Evolutionary conservation across 768 basidiomycete species (phyloP), one percentile per base, ranked within the genome.

Genomic region (Phylloporus rhodoxanthus): DNA sequence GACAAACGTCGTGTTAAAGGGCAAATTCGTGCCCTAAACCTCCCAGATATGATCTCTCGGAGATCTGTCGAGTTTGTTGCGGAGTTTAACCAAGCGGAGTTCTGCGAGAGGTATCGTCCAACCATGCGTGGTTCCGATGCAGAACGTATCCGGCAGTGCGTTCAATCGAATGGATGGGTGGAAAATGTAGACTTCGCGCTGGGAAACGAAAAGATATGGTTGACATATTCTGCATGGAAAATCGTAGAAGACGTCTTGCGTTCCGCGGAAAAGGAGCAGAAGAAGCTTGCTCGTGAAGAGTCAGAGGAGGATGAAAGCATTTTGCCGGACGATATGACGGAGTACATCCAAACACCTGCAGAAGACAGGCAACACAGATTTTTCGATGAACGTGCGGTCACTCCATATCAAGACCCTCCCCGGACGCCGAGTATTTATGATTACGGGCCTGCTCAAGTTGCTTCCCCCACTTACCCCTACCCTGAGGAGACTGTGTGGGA

Each of bases 1-100:
- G 82, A 84, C 64, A 81, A 79, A 63, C 77, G 79, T 8, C 70
- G 79, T 21, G 78, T 83, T 51, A 82, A 80, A 62, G 63, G 70
- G 3, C 81, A 84, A 53, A 74, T 84, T 15, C 72, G 71, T 37
- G 69, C 75, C 11, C 69, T 81, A 19, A 73, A 79, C 28, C 68
- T 84, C 15, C 73, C 79, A 1, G 77, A 80, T 52, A 63, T 78
- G 58, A 70, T 82, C 38, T 70, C 70, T n/a, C 68, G 75, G 20
- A 71, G 68, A 45, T 72, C 69, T 46, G 61, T 69, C 33, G 82
- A 85, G 37, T 81, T 76, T 52, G 65, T 77, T 37, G 74, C 72
- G 25, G 77, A 81, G 54, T 69, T 73, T 55, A 69, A 72, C 39
- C 71, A 77, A 44, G 61, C 62, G 17, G 72, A 68, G 44, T 83